These are phyloP conservation scores for Suhomyces vadensis DNA, from an alignment of 805 yeast genomes.

Conservation along the genomic window DNA sequence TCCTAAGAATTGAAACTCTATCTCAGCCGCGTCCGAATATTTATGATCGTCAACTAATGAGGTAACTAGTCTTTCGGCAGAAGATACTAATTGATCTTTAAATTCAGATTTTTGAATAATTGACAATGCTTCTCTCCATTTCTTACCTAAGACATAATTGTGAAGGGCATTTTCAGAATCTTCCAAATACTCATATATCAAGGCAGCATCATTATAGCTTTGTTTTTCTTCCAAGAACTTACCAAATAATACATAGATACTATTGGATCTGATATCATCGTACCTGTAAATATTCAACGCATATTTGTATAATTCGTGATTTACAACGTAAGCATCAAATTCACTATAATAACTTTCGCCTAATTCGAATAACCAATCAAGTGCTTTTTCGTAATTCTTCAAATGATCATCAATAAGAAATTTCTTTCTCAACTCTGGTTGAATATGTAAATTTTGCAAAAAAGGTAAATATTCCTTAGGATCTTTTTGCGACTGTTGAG, in stretches of 20 bases:
- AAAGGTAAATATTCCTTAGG: constrained; percentile 97
- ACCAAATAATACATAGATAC: constrained; percentile 64
- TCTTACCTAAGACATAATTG: constrained; percentile 65
- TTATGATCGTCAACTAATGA: constrained; percentile 66
- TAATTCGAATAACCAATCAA: constrained; percentile 59
- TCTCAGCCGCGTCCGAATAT: constrained; percentile 78
- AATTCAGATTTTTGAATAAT: constrained; percentile 48
- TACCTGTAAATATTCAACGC: constrained; percentile 68
- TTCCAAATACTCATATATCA: constrained; percentile 70
- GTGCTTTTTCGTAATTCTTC: constrained; percentile 66
- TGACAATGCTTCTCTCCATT: constrained; percentile 83
- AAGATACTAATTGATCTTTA: constrained; percentile 40
- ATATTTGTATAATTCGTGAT: constrained; percentile 65
- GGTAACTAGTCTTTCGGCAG: constrained; percentile 61
- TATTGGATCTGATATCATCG: constrained; percentile 51
- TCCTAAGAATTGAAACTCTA: constrained; percentile 62
- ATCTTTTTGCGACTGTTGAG: constrained; percentile 96
- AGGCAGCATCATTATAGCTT: constrained; percentile 71
- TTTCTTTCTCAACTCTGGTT: constrained; percentile 62
- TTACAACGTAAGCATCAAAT: constrained; percentile 64
- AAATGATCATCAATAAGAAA: constrained; percentile 80
- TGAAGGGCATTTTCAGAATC: constrained; percentile 63
- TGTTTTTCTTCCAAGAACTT: constrained; percentile 55
- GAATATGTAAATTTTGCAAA: constrained; percentile 73
- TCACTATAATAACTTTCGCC: constrained; percentile 47